Evolutionary conservation across 1,284 basidiomycete genomes (phyloP), one percentile per base, ranked within the genome.

Genomic region (Sanghuangporus sanghuang): DNA sequence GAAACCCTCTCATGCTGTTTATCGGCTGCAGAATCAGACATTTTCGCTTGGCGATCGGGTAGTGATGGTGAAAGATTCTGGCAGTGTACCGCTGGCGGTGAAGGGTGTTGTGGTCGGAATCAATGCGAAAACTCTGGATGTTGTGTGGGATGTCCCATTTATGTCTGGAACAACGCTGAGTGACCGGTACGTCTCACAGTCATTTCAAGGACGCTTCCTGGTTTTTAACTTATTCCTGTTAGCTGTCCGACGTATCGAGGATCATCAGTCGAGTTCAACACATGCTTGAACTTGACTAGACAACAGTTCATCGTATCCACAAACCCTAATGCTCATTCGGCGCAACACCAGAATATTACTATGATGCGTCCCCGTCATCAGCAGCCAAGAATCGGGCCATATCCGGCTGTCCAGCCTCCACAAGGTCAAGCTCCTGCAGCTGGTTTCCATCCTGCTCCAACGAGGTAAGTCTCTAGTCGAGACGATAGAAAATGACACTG

Each of bases 111-210:
- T 98, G 16, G 85, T 99, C 60, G 95, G 96, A 4, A 78, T 99
- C 70, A 91, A 87, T 69, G 79, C 87, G 11, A 92, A 90, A 71
- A 87, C 89, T 9, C 90, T 99, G 81, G 97, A 99, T 73, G 89
- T 99, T n/a, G 85, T 97, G 0, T 99, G 97, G 89, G 97, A 99
- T 74, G 87, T 90, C 21, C 84, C 95, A 0, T 99, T 98, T 78
- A 92, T 99, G 83, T 89, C 94, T 39, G 96, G 97, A 9, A 84
- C 85, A 2, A 97, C 92, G 0, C 79, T 99, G 4, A 86, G 86
- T n/a, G 92, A 93, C 68, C 80, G 93, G 90, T 93, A 52, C 18
- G 55, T 61, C 21, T 32, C 36, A 44, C 18, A 61, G 39, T 44
- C 66, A 9, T 38, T 38, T 54, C 53, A 46, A 7, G 9, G 21